phyloP scores from a whole-genome alignment of 371 early-diverging fungal genomes.

The Rhizopus stolonifer region DNA sequence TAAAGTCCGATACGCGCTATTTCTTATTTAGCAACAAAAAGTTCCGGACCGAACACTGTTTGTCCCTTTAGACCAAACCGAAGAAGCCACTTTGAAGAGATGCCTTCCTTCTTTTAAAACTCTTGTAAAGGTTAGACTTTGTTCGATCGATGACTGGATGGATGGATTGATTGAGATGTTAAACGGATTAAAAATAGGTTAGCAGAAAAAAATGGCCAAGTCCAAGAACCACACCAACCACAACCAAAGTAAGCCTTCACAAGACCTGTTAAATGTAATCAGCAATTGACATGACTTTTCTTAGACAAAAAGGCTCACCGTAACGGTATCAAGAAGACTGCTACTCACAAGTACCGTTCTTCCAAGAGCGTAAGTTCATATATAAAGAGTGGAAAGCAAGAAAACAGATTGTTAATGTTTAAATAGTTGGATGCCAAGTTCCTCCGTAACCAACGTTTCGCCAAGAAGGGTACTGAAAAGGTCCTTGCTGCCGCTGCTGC shows the following conservation, averaged over 20 bases:
- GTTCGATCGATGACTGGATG: neutral
- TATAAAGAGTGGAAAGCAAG: neutral
- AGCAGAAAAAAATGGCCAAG: constrained; percentile 81
- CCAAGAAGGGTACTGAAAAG: constrained; percentile 74
- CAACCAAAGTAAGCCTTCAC: constrained; percentile 95
- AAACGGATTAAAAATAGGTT: too few relatives aligned
- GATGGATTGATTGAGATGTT: neutral
- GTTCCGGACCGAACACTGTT: neutral
- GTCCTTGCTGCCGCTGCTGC: constrained; percentile 32
- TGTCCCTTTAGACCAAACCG: neutral
- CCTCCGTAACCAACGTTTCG: constrained; percentile 97
- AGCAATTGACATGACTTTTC: constrained; percentile 1
- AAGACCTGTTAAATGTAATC: too few relatives aligned
- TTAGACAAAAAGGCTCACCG: constrained; percentile 97
- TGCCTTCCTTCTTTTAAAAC: neutral
- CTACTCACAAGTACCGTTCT: constrained; percentile 84
- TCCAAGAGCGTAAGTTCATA: constrained; percentile 81
- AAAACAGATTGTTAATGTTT: neutral
- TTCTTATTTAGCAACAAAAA: too few relatives aligned
- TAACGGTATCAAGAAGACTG: constrained; percentile 96
- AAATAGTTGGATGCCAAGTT: constrained; percentile 92
- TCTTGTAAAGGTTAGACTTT: neutral
- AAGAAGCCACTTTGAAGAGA: neutral
- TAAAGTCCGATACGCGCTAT: too few relatives aligned
- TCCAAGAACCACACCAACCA: constrained; percentile 99